Conservation (phyloP, 1,284 basidiomycete species). For the Apiotrichum porosum region DNA sequence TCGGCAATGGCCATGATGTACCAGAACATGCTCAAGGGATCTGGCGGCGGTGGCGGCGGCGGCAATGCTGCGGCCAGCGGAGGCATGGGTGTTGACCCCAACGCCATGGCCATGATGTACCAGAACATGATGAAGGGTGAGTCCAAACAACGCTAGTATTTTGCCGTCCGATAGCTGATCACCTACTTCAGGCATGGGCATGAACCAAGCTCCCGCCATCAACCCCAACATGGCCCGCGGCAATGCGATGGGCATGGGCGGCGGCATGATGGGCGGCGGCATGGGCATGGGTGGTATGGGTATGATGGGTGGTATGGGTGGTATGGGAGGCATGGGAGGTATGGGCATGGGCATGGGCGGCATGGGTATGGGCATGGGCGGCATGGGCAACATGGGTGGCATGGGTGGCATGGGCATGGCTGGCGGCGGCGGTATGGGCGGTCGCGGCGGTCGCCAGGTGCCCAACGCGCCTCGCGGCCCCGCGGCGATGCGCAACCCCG, state of each 20-base stretch:
- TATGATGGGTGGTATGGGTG: constrained; percentile 45
- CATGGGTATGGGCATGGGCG: constrained; percentile 52
- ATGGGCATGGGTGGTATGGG: constrained; percentile 15
- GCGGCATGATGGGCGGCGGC: constrained; percentile 13
- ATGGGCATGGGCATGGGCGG: constrained; percentile 52
- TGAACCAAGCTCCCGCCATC: constrained; percentile 44
- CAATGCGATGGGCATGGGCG: constrained; percentile 10
- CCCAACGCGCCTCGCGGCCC: constrained; percentile 49
- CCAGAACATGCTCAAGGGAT: constrained; percentile 52
- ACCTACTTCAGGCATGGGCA: constrained; percentile 28
- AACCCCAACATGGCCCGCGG: constrained; percentile 44
- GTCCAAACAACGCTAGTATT: no score
- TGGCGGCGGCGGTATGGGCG: constrained; percentile 45
- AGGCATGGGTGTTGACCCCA: constrained; percentile 49
- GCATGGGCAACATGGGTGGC: constrained; percentile 41
- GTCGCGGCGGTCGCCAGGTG: constrained; percentile 14
- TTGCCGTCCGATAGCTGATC: no score
- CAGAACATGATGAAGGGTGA: constrained; percentile 52
- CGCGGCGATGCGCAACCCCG: constrained; percentile 47
- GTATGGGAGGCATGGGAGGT: constrained; percentile 51
- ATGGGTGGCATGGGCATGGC: neutral
- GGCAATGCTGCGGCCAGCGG: constrained; percentile 18
- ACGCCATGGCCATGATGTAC: constrained; percentile 56
- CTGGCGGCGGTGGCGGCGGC: constrained; percentile 21
- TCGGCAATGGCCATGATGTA: constrained; percentile 55